Percentiles rank a stretch among this genome's conserved stretches.
These are phyloP conservation scores for Flaveria bidentis DNA, from an alignment of 129 eudicot genomes.

Conservation along the genomic window DNA sequence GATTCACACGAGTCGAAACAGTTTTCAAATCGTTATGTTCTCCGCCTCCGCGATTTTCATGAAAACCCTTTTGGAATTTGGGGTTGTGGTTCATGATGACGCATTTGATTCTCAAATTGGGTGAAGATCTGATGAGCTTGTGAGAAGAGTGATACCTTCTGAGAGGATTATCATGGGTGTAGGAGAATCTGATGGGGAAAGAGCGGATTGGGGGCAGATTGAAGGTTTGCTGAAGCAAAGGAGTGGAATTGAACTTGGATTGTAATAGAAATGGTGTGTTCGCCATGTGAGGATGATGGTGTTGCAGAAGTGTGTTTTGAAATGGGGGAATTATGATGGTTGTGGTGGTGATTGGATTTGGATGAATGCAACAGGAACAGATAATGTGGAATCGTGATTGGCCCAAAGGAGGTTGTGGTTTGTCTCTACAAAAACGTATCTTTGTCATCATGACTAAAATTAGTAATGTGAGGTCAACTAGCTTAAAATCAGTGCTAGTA, in stretches of 20 bases:
- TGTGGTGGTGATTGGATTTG: slow-evolving; percentile 1
- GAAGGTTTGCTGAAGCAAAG: slow-evolving; percentile 30
- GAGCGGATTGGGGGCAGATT: slow-evolving; percentile 23
- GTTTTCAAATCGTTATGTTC: slow-evolving; percentile 23
- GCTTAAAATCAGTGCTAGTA: too few species aligned
- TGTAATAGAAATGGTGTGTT: slow-evolving; percentile 41
- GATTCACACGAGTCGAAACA: slow-evolving; percentile 8
- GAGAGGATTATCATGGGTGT: background rate
- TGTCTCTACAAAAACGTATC: too few species aligned
- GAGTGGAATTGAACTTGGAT: slow-evolving; percentile 54
- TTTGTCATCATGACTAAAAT: too few species aligned
- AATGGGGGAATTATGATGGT: background rate
- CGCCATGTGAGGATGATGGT: slow-evolving; percentile 35
- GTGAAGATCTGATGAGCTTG: slow-evolving; percentile 24
- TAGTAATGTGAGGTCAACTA: too few species aligned
- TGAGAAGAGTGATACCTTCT: slow-evolving; percentile 8
- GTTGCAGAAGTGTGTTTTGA: background rate
- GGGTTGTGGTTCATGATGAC: slow-evolving; percentile 9
- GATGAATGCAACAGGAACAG: slow-evolving; percentile 15
- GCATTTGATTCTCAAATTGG: slow-evolving; percentile 43
- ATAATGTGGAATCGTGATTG: background rate
- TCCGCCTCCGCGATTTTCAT: background rate
- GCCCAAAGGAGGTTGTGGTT: background rate
- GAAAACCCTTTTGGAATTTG: background rate
- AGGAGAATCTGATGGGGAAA: slow-evolving; percentile 27